A percentile compares a stretch with the other conserved stretches of the same genome.
Evolutionary conservation across 345 rosid species (phyloP).

Genomic region (Cardiospermum halicacabum): DNA sequence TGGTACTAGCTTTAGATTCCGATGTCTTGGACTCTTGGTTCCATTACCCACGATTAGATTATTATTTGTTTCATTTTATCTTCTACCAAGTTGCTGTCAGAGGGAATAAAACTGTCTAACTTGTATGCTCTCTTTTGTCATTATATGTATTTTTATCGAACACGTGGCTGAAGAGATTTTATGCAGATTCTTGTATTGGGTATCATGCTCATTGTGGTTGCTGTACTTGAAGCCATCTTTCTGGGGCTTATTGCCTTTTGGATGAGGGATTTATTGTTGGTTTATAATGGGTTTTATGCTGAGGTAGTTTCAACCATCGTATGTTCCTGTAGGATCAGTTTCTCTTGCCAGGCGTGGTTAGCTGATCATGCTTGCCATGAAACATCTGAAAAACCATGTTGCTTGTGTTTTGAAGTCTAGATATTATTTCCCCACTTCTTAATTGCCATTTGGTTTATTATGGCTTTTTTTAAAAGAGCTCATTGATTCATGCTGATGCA

Average conservation of each 20-base stretch:
- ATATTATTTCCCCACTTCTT: background rate
- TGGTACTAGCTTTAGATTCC: background rate
- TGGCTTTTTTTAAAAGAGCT: no score
- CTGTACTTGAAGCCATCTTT: conserved; percentile 23
- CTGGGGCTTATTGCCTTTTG: conserved; percentile 10
- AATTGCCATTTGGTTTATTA: no score
- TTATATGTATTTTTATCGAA: conserved; percentile 2
- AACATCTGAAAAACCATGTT: background rate
- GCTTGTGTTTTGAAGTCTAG: background rate
- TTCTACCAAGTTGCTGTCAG: conserved; percentile 6
- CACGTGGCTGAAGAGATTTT: conserved; percentile 21
- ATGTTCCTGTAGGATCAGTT: conserved; percentile 3
- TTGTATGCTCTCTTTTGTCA: background rate
- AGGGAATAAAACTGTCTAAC: background rate
- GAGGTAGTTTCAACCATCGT: conserved; percentile 8
- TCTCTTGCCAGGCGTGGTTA: conserved; percentile 9
- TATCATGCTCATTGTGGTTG: conserved; percentile 21
- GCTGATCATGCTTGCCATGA: background rate
- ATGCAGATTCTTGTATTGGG: conserved; percentile 22
- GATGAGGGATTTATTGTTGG: conserved; percentile 17
- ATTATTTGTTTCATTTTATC: conserved; percentile 3
- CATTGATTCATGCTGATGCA: no score
- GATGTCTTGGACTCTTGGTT: conserved; percentile 1
- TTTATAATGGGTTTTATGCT: conserved; percentile 11
- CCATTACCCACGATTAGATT: background rate